phyloP scores from a whole-genome alignment of 306 rosid genomes.

The Clitoria ternatea region DNA sequence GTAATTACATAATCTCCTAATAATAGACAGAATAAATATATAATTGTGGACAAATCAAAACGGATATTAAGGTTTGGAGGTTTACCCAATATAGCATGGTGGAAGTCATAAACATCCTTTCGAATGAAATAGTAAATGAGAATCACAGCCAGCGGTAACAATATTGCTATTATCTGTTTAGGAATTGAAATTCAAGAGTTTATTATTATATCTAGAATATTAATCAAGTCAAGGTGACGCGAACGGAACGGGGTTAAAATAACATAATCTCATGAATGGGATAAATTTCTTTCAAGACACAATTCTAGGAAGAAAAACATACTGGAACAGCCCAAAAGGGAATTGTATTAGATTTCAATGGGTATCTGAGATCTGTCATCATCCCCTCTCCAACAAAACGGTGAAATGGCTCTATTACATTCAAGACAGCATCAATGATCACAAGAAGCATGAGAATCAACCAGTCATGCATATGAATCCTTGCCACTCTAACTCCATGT shows the following conservation, averaged over 20 bases:
- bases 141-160: conserved; percentile 59
- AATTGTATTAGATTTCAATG: conserved; percentile 66
- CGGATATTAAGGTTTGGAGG: conserved; percentile 23
- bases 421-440: conserved; percentile 49
- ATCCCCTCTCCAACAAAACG: conserved; percentile 88
- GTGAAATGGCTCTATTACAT: conserved; percentile 78
- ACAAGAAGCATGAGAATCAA: conserved; percentile 70
- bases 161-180: conserved; percentile 64
- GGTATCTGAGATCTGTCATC: conserved; percentile 80
- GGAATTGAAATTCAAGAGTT: conserved; percentile 8
- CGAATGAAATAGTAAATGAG: conserved; percentile 61
- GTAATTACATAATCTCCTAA: too few relatives aligned
- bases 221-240: background rate
- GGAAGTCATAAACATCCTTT: conserved; percentile 81
- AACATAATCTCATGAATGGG: background rate
- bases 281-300: background rate
- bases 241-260: too few relatives aligned
- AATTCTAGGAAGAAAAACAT: conserved; percentile 25
- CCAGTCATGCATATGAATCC: conserved; percentile 83
- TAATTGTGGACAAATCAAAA: too few relatives aligned
- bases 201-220: conserved; percentile 16
- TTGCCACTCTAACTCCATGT: conserved; percentile 68
- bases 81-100: conserved; percentile 80
- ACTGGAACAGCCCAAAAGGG: conserved; percentile 96
- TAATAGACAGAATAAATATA: too few relatives aligned